These are phyloP conservation scores for Combretum micranthum DNA, from an alignment of 345 rosid genomes.

Conservation along the genomic window DNA sequence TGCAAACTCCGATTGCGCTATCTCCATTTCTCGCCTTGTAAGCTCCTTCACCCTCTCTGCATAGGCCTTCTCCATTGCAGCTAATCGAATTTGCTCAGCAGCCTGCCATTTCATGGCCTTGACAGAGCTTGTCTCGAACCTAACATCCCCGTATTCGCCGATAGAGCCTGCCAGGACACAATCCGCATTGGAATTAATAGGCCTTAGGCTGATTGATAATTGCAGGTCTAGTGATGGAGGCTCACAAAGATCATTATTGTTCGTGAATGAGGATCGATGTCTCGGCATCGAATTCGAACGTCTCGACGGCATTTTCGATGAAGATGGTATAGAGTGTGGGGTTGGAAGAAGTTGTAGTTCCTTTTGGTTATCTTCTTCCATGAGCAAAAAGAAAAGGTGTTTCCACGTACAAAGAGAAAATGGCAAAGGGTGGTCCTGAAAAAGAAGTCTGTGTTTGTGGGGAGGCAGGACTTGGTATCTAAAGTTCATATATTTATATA, in stretches of 20 bases:
- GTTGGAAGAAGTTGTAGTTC: slow-evolving; percentile 85
- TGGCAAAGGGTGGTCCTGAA: neutral
- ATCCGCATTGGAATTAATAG: slow-evolving; percentile 30
- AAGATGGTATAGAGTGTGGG: slow-evolving; percentile 30
- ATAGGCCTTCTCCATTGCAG: slow-evolving; percentile 80
- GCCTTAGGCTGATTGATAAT: slow-evolving; percentile 70
- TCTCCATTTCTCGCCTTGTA: slow-evolving; percentile 83
- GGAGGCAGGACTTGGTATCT: slow-evolving; percentile 13
- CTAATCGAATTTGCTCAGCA: slow-evolving; percentile 78
- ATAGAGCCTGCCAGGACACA: slow-evolving; percentile 17
- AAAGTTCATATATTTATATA: slow-evolving; percentile 15
- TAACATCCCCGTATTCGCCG: slow-evolving; percentile 14
- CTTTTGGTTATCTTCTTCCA: slow-evolving; percentile 57
- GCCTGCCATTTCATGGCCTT: slow-evolving; percentile 89
- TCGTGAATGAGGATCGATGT: slow-evolving; percentile 19
- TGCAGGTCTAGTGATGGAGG: slow-evolving; percentile 74
- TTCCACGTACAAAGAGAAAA: neutral
- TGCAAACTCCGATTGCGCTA: slow-evolving; percentile 86
- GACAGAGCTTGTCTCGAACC: slow-evolving; percentile 23
- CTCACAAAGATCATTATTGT: neutral
- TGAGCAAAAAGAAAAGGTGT: neutral
- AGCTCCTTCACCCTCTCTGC: slow-evolving; percentile 94
- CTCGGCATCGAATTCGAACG: slow-evolving; percentile 18
- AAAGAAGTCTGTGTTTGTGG: slow-evolving; percentile 3
- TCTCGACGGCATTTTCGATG: slow-evolving; percentile 14